Percentiles rank a stretch among this genome's conserved stretches.
Evolutionary conservation across 1,284 basidiomycete genomes (phyloP).

Genomic region (Peniophora sp.): DNA sequence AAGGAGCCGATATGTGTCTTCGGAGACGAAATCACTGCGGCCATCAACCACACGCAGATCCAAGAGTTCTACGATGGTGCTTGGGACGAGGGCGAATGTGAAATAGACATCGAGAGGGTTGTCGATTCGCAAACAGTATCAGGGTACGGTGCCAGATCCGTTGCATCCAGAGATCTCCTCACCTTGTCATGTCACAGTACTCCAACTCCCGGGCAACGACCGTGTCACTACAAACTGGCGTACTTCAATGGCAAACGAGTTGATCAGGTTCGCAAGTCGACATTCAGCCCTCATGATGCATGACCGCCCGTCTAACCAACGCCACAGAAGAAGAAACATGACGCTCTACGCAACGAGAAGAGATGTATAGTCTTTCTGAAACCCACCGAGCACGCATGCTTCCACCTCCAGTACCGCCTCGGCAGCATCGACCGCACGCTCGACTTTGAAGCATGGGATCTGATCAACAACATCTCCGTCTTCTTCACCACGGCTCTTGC

Average conservation of each 20-base stretch:
- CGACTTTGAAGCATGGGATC: slow-evolving; percentile 2
- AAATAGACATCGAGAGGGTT: no score
- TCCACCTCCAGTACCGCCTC: background rate
- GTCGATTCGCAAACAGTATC: no score
- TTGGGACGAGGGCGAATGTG: no score
- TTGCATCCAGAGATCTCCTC: no score
- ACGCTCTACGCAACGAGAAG: background rate
- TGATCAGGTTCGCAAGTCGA: no score
- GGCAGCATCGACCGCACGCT: background rate
- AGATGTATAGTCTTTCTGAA: background rate
- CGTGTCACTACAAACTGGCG: background rate
- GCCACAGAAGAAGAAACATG: background rate
- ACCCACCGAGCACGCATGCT: background rate
- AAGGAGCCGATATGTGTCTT: background rate
- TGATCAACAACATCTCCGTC: background rate
- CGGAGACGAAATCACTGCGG: background rate
- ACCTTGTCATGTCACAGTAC: no score
- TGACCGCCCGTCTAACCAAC: no score
- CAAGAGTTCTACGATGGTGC: no score
- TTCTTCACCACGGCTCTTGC: no score
- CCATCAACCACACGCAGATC: no score
- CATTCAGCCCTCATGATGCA: no score
- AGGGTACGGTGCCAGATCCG: no score
- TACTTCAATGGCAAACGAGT: slow-evolving; percentile 1
- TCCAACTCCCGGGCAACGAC: background rate